These are phyloP conservation scores for Blastobotrys chiropterorum DNA, from an alignment of 805 yeast species.

Conservation along the genomic window DNA sequence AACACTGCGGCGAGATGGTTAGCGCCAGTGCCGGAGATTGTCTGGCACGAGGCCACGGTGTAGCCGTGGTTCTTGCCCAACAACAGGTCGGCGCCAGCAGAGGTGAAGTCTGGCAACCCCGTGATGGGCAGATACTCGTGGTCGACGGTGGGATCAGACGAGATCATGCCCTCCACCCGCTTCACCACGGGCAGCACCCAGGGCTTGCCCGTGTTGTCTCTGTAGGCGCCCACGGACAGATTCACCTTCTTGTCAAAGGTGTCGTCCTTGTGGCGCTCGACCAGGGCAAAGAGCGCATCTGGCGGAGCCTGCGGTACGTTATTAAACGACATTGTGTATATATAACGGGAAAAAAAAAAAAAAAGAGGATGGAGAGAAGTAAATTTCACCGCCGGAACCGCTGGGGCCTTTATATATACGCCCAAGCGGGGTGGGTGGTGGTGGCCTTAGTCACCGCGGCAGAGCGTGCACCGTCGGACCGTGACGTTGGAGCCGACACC, in stretches of 20 bases:
- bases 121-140: slow-evolving; percentile 86
- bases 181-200: slow-evolving; percentile 66
- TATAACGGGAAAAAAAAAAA: no score
- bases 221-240: slow-evolving; percentile 76
- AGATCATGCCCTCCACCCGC: slow-evolving; percentile 60
- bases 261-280: slow-evolving; percentile 32
- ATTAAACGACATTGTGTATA: slow-evolving; percentile 8
- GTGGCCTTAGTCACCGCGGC: neutral
- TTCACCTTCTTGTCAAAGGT: slow-evolving; percentile 57
- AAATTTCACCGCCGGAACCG: neutral
- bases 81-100: slow-evolving; percentile 60
- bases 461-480: neutral
- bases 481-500: neutral
- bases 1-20: slow-evolving; percentile 80
- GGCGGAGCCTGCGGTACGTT: slow-evolving; percentile 46
- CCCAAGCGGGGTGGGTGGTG: neutral
- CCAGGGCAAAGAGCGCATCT: slow-evolving; percentile 78
- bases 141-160: slow-evolving; percentile 60
- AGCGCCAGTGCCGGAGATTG: slow-evolving; percentile 87
- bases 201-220: slow-evolving; percentile 64
- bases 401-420: neutral
- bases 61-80: slow-evolving; percentile 59
- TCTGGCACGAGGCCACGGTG: slow-evolving; percentile 58
- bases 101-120: slow-evolving; percentile 63
- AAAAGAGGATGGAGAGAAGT: neutral